These are phyloP conservation scores for Diaporthe sp. DNA, from an alignment of 2,329 filamentous ascomycete genomes.

Conservation along the genomic window DNA sequence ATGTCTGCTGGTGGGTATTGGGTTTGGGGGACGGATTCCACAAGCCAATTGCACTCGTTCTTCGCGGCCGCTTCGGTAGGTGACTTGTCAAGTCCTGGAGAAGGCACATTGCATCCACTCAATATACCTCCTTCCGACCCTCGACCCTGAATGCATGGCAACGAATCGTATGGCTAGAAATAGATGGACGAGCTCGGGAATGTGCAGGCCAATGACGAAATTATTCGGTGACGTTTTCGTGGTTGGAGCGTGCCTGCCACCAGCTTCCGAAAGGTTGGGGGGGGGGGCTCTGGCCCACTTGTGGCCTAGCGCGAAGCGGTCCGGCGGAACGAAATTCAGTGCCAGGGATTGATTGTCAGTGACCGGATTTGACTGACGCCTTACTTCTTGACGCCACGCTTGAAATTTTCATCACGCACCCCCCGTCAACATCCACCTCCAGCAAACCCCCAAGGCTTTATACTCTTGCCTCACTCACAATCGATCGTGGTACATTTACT, in stretches of 20 bases:
- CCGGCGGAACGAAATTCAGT: constrained; percentile 27
- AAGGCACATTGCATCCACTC: background rate
- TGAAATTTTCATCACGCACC: constrained; percentile 21
- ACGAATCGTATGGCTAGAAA: background rate
- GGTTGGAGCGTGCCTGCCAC: constrained; percentile 1
- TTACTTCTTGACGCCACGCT: constrained; percentile 10
- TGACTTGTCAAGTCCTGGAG: background rate
- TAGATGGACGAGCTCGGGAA: background rate
- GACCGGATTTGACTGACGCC: constrained; percentile 13
- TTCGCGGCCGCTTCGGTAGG: background rate
- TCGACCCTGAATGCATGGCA: background rate
- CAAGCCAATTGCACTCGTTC: too few relatives aligned
- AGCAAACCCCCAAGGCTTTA: background rate
- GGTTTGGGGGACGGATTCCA: background rate
- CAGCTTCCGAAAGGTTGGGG: background rate
- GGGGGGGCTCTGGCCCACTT: background rate
- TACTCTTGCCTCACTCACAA: constrained; percentile 9
- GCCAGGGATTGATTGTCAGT: constrained; percentile 17
- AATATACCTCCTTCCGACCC: background rate
- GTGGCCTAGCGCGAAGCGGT: constrained; percentile 20
- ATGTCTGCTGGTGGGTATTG: background rate
- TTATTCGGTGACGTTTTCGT: background rate
- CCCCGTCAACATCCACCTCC: constrained; percentile 13
- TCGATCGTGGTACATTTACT: constrained; percentile 13
- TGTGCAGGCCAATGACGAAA: background rate